Conservation (phyloP, 164 flowering plant species). For the Stephania japonica region DNA sequence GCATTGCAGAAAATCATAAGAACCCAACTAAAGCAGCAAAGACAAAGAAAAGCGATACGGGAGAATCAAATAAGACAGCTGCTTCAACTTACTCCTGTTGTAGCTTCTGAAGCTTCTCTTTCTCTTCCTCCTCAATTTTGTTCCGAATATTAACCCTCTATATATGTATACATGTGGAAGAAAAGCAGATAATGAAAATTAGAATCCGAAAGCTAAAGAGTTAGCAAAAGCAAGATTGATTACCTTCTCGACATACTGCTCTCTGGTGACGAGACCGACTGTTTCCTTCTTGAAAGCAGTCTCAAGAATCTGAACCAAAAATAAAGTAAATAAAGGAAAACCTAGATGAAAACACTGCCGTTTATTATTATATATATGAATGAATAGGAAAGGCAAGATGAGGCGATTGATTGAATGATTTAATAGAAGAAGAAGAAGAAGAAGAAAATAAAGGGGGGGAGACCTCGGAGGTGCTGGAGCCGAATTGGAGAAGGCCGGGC, state of each 20-base stretch:
- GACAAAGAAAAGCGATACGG: not conserved
- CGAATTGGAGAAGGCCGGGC: conserved; percentile 97
- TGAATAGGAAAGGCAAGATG: no score
- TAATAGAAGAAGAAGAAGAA: not conserved
- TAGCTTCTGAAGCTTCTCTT: conserved; percentile 89
- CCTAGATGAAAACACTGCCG: no score
- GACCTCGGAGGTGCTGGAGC: conserved; percentile 86
- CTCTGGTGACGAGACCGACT: conserved; percentile 96
- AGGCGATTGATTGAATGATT: not conserved
- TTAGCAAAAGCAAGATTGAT: not conserved
- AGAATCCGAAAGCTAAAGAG: not conserved
- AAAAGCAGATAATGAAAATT: not conserved
- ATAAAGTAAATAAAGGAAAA: no score
- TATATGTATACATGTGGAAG: conserved; percentile 10
- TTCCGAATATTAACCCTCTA: conserved; percentile 86
- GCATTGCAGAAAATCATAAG: not conserved
- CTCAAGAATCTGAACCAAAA: conserved; percentile 65
- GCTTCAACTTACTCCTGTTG: conserved; percentile 80
- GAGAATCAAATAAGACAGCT: not conserved
- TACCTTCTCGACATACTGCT: conserved; percentile 98
- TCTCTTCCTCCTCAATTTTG: conserved; percentile 95
- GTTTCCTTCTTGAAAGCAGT: conserved; percentile 99
- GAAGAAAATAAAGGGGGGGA: no score
- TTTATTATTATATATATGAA: no score
- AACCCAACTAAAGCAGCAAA: not conserved